phyloP scores from a whole-genome alignment of 129 eudicot species.

The Flaveria trinervia region DNA sequence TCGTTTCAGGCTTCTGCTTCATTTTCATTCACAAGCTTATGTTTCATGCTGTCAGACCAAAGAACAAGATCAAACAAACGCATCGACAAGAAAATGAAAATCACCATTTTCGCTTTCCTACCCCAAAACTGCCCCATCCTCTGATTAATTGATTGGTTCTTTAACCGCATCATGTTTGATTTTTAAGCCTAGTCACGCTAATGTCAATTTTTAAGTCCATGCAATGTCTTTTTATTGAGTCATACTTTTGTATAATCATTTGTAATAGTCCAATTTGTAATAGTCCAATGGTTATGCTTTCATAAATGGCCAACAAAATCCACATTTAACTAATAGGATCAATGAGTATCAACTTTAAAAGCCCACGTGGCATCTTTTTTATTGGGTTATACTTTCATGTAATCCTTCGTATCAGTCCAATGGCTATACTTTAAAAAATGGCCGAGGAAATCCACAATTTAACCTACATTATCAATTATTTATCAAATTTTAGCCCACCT shows the following conservation, averaged over 20 bases:
- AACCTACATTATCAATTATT: background rate
- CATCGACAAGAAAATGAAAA: no score
- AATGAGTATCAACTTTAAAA: no score
- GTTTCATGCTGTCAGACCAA: background rate
- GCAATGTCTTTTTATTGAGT: background rate
- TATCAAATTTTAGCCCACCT: background rate
- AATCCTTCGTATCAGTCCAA: no score
- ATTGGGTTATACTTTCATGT: no score
- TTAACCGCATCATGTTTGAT: background rate
- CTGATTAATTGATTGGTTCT: background rate
- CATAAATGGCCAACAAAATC: no score
- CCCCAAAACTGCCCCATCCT: background rate
- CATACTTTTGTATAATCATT: background rate
- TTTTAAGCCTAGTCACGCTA: background rate
- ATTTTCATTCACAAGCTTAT: background rate
- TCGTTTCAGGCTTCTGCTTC: background rate
- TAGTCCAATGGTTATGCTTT: background rate
- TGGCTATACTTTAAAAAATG: background rate
- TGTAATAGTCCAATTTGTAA: no score
- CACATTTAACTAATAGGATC: no score
- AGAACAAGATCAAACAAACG: background rate
- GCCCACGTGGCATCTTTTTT: no score
- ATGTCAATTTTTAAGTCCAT: background rate
- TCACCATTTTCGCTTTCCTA: no score
- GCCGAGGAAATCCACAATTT: constrained; percentile 5